phyloP scores from a whole-genome alignment of 352 stramenopile species.

The Pythium chondricola region DNA sequence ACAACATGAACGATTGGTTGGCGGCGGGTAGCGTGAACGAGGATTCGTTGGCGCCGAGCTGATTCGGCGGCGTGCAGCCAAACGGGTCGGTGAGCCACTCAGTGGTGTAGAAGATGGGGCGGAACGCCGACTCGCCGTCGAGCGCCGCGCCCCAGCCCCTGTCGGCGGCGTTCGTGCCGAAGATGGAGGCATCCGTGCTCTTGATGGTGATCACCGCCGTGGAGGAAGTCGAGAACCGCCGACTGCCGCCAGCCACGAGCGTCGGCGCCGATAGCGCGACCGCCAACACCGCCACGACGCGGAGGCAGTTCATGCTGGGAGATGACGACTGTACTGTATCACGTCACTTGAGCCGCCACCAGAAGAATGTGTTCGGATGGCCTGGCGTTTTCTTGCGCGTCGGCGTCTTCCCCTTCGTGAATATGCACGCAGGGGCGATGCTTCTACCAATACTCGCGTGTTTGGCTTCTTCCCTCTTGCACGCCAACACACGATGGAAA shows the following conservation, averaged over 20 bases:
- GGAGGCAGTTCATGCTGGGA: background rate
- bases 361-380: too few relatives aligned
- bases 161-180: conserved; percentile 44
- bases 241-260: background rate
- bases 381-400: too few relatives aligned
- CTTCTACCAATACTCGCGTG: too few relatives aligned
- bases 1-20: conserved; percentile 42
- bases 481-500: too few relatives aligned
- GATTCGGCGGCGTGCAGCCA: conserved; percentile 38
- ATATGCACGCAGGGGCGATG: too few relatives aligned
- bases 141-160: conserved; percentile 47
- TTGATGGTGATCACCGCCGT: conserved; percentile 56
- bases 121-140: conserved; percentile 34
- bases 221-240: conserved; percentile 7
- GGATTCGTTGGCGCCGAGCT: conserved; percentile 19
- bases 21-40: conserved; percentile 19
- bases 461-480: too few relatives aligned
- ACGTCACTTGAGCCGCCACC: too few relatives aligned
- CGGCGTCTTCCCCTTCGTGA: too few relatives aligned
- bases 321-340: too few relatives aligned
- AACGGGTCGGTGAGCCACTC: conserved; percentile 33
- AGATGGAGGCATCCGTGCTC: conserved; percentile 43
- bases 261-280: too few relatives aligned
- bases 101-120: conserved; percentile 43
- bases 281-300: conserved; percentile 1